A percentile compares a stretch with the other conserved stretches of the same genome.
phyloP scores from a whole-genome alignment of 139 green algal species.

The Gonium pectorale region DNA sequence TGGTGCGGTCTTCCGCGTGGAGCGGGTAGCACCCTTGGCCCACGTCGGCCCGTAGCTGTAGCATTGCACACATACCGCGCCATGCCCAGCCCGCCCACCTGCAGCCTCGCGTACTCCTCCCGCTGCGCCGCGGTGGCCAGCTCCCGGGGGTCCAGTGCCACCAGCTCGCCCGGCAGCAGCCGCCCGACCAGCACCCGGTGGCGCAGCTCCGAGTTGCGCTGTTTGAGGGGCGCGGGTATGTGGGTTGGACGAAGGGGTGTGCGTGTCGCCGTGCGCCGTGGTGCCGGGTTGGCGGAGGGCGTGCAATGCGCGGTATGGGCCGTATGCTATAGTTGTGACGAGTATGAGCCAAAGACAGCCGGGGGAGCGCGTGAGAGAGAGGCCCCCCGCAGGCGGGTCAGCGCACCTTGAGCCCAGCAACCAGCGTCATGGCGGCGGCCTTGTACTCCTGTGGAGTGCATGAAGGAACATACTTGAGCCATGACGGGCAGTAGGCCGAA shows the following conservation, averaged over 20 bases:
- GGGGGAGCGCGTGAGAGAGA: too few species aligned
- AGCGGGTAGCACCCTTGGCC: neutral
- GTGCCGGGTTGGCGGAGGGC: too few species aligned
- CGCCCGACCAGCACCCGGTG: neutral
- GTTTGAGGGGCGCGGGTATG: neutral
- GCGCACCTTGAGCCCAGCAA: conserved; percentile 30
- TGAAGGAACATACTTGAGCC: too few species aligned
- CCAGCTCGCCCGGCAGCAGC: neutral
- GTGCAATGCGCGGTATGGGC: too few species aligned
- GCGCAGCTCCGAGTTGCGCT: conserved; percentile 29
- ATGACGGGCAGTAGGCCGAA: too few species aligned
- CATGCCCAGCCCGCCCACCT: neutral
- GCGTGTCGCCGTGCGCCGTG: too few species aligned
- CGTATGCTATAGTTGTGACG: too few species aligned
- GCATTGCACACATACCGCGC: neutral
- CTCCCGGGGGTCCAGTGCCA: neutral
- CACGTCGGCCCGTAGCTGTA: too few species aligned
- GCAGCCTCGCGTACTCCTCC: conserved; percentile 13
- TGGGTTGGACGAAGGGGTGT: too few species aligned
- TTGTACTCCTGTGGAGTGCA: conserved; percentile 38
- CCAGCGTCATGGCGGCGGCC: neutral
- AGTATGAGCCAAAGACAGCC: too few species aligned
- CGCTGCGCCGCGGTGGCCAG: conserved; percentile 25
- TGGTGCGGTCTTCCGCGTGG: too few species aligned
- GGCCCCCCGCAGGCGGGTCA: too few species aligned